Evolutionary conservation across 371 early-diverging fungal genomes (phyloP), one percentile per base, ranked within the genome.

Genomic region (Mortierella sp.): DNA sequence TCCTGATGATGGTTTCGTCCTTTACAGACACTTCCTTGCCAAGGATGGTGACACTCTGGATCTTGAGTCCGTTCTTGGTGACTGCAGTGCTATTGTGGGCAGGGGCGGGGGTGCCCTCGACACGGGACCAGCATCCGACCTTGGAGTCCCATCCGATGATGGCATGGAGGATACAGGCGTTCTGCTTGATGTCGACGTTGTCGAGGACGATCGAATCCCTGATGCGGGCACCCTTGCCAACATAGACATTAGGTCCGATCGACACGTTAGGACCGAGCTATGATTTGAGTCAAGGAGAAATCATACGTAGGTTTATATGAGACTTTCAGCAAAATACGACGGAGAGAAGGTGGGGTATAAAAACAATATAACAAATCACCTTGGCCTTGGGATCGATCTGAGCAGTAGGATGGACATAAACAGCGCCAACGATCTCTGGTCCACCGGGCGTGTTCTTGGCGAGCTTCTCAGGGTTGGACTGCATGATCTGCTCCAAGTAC

Each of bases 111-210:
- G 91, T 89, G 8, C 98, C 98, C 81, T 97, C 97, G 17, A 98
- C 90, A 57, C 97, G 93, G 31, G 92, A 83, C 99, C 99, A 98
- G 60, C 86, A 82, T 42, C 98, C 99, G 70, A 98, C 88, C 72
- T 92, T 93, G 64, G 92, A 90, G 66, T 93, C 92, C 98, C 98
- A 97, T 34, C 99, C 99, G 61, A 99, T 89, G 53, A 99, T 93
- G 19, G 97, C 89, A 68, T 97, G 91, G 42, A 96, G 81, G 46
- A 99, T 84, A 70, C 94, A 93, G 39, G 80, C 71, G 56, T 80
- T 79, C 53, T 80, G 72, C 62, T 94, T 93, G 72, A 99, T 89
- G 54, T 94, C 93, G n/a, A 92, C 94, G 64, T 89, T 91, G 80
- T 99, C 99, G 57, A 99, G 87, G 24, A 99, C 83, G 60, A 98